Conservation (phyloP, 768 basidiomycete species). For the Suillus occidentalis region DNA sequence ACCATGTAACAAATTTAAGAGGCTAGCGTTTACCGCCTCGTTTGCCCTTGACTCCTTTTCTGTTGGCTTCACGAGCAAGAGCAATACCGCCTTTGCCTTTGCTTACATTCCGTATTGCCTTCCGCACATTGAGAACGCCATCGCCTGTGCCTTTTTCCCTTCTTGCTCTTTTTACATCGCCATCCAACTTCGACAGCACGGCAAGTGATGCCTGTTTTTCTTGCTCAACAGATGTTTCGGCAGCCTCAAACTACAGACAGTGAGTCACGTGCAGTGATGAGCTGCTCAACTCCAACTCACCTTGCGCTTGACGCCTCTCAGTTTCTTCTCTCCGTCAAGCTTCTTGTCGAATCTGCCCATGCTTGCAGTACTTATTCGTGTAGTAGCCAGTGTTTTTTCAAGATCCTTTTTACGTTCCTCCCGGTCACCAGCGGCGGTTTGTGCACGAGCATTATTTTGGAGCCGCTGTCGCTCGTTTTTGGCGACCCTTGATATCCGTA, state of each 20-base stretch:
- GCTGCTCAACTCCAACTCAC: slow-evolving; percentile 35
- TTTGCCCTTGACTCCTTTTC: slow-evolving; percentile 25
- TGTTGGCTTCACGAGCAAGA: slow-evolving; percentile 44
- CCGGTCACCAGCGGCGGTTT: slow-evolving; percentile 35
- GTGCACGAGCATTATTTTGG: slow-evolving; percentile 68
- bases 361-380: slow-evolving; percentile 85
- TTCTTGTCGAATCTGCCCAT: slow-evolving; percentile 93
- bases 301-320: slow-evolving; percentile 90
- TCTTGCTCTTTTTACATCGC: slow-evolving; percentile 54
- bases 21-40: slow-evolving; percentile 30
- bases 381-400: slow-evolving; percentile 72
- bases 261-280: slow-evolving; percentile 4
- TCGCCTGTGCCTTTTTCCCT: slow-evolving; percentile 43
- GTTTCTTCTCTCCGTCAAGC: slow-evolving; percentile 89
- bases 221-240: slow-evolving; percentile 57
- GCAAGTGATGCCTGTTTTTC: slow-evolving; percentile 78
- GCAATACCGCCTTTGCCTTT: slow-evolving; percentile 66
- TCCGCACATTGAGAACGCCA: slow-evolving; percentile 80
- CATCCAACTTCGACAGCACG: slow-evolving; percentile 77
- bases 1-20: neutral
- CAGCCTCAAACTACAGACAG: slow-evolving; percentile 75
- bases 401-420: slow-evolving; percentile 69
- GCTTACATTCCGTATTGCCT: slow-evolving; percentile 79
- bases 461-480: slow-evolving; percentile 83
- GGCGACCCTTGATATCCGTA: slow-evolving; percentile 74